These are phyloP conservation scores for Cytospora leucostoma DNA, from an alignment of 2,329 filamentous ascomycete genomes.

Conservation along the genomic window DNA sequence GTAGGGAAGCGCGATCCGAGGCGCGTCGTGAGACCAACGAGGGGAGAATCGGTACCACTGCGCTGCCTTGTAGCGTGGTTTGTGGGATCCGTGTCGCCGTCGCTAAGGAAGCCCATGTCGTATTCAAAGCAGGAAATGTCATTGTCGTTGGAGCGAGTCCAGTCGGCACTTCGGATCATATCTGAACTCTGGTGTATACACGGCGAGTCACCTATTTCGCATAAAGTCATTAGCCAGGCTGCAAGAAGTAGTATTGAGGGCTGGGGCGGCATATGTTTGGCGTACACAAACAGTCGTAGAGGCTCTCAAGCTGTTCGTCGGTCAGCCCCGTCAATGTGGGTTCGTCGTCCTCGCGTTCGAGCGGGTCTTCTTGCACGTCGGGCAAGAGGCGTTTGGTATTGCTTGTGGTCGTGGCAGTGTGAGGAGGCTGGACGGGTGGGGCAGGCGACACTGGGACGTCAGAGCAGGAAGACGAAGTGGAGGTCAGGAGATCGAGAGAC, in stretches of 20 bases:
- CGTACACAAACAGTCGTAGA: constrained; percentile 76
- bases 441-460: constrained; percentile 60
- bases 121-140: constrained; percentile 54
- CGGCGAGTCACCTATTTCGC: constrained; percentile 57
- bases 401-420: constrained; percentile 39
- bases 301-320: constrained; percentile 46
- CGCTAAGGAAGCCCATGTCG: constrained; percentile 67
- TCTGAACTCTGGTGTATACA: constrained; percentile 58
- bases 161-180: constrained; percentile 40
- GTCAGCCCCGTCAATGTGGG: constrained; percentile 46
- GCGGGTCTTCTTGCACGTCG: constrained; percentile 81
- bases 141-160: constrained; percentile 42
- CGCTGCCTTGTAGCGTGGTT: constrained; percentile 49
- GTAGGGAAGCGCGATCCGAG: constrained; percentile 63
- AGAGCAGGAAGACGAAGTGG: constrained; percentile 37
- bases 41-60: constrained; percentile 57
- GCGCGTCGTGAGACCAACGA: constrained; percentile 64
- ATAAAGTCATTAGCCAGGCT: constrained; percentile 9
- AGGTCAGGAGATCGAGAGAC: constrained; percentile 66
- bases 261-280: constrained; percentile 32
- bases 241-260: neutral
- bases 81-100: constrained; percentile 56
- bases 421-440: constrained; percentile 36
- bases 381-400: constrained; percentile 68
- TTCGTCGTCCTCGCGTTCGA: constrained; percentile 65